Conservation (phyloP, 176 grass and related monocot species). For the Bolboschoenus planiculmis region DNA sequence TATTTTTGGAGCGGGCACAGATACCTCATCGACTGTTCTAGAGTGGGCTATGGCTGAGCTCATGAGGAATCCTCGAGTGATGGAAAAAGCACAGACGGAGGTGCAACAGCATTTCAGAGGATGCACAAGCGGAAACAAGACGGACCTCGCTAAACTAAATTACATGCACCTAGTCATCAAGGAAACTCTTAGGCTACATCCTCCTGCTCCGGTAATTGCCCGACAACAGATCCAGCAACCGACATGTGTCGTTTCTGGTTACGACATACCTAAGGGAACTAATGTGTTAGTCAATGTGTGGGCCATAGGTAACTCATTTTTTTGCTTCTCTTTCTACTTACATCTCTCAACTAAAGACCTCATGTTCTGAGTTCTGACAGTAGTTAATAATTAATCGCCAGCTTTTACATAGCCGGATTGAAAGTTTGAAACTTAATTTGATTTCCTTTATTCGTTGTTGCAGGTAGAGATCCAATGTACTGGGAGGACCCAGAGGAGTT, state of each 20-base stretch:
- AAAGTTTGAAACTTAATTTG: not conserved
- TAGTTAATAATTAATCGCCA: not conserved
- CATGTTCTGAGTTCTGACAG: not conserved
- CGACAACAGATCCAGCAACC: conserved; percentile 2
- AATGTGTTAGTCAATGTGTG: conserved; percentile 31
- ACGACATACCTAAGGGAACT: conserved; percentile 18
- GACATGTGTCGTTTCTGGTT: conserved; percentile 12
- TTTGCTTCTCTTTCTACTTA: not conserved
- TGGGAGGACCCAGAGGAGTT: conserved; percentile 26
- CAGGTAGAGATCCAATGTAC: conserved; percentile 18
- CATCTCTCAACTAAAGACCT: not conserved
- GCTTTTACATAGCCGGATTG: not conserved
- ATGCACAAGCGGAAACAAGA: not conserved
- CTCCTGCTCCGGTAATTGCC: not conserved
- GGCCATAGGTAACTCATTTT: conserved; percentile 37
- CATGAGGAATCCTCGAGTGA: not conserved
- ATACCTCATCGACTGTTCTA: not conserved
- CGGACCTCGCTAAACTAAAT: not conserved
- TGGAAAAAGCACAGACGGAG: conserved; percentile 25
- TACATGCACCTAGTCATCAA: conserved; percentile 29
- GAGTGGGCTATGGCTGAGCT: conserved; percentile 35
- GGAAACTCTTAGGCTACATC: conserved; percentile 25
- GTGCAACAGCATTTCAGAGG: conserved; percentile 12
- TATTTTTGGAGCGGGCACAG: conserved; percentile 23
- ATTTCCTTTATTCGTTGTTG: not conserved